Evolutionary conservation across 495 filamentous ascomycete genomes (phyloP).

Genomic region (Pseudomonodictys pantanalensis): DNA sequence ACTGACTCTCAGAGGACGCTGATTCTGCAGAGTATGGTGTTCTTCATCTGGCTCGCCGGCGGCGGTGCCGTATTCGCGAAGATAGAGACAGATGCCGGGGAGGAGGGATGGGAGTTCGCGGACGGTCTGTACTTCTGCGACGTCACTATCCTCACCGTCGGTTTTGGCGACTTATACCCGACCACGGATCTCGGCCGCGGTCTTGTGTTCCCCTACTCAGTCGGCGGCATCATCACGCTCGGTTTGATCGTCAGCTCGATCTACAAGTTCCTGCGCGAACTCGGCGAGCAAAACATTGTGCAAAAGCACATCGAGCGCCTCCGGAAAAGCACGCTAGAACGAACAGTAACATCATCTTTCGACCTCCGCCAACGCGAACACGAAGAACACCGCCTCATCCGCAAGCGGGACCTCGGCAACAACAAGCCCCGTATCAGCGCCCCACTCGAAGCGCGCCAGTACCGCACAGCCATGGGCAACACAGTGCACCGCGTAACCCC

Average conservation of each 20-base stretch:
- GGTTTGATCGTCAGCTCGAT: conserved; percentile 46
- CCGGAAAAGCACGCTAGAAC: conserved; percentile 55
- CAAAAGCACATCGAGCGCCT: conserved; percentile 59
- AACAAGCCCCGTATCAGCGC: conserved; percentile 4
- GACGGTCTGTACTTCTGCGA: conserved; percentile 65
- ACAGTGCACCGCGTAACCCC: neutral
- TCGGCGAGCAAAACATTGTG: conserved; percentile 65
- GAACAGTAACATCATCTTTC: conserved; percentile 49
- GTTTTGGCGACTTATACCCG: conserved; percentile 59
- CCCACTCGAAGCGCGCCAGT: neutral
- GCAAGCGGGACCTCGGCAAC: neutral
- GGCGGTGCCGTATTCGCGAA: conserved; percentile 57
- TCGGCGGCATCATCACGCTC: conserved; percentile 48
- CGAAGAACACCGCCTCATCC: conserved; percentile 24
- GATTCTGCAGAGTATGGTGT: conserved; percentile 62
- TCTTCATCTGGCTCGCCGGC: conserved; percentile 61
- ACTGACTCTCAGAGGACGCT: conserved; percentile 69
- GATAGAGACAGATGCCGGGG: conserved; percentile 37
- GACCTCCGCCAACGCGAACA: conserved; percentile 31
- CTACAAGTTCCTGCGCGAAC: conserved; percentile 56
- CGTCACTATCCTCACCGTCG: conserved; percentile 64
- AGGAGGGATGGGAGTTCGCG: conserved; percentile 43
- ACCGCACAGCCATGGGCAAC: conserved; percentile 12
- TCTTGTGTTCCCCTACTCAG: conserved; percentile 46
- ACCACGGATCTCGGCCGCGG: conserved; percentile 44